These are phyloP conservation scores for Maudiozyma barnettii DNA, from an alignment of 805 yeast genomes.

Conservation along the genomic window DNA sequence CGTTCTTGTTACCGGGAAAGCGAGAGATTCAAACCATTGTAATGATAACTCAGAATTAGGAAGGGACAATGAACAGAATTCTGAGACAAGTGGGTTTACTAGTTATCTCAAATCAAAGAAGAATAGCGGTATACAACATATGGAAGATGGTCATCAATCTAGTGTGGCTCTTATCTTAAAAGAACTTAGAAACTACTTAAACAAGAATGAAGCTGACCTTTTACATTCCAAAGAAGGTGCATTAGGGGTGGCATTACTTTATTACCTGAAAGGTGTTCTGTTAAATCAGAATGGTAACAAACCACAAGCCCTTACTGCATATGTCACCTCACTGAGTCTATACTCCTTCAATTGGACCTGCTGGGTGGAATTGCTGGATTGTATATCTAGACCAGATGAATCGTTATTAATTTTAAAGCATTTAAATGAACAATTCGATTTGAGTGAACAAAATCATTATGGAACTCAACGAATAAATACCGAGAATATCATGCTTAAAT, in stretches of 20 bases:
- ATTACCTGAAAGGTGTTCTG: constrained; percentile 64
- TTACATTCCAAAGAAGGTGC: constrained; percentile 4
- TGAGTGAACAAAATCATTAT: constrained; percentile 6
- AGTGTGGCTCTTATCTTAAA: constrained; percentile 31
- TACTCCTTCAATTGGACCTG: constrained; percentile 92
- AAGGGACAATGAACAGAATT: constrained; percentile 3
- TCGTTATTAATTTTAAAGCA: constrained; percentile 36
- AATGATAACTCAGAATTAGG: constrained; percentile 4
- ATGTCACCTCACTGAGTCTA: constrained; percentile 49
- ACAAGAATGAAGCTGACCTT: neutral
- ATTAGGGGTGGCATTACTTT: constrained; percentile 43
- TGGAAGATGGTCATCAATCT: constrained; percentile 19
- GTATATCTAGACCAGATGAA: constrained; percentile 53
- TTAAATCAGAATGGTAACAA: constrained; percentile 48
- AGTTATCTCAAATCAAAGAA: neutral
- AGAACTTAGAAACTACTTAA: constrained; percentile 29
- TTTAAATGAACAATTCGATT: constrained; percentile 26
- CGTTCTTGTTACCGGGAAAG: constrained; percentile 36
- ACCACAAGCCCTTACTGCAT: constrained; percentile 48
- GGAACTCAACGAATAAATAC: constrained; percentile 10
- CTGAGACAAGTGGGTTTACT: neutral
- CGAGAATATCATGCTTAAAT: constrained; percentile 32
- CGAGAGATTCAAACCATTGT: constrained; percentile 6
- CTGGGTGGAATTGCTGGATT: constrained; percentile 70
- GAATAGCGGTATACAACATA: neutral